Evolutionary conservation across 2,329 filamentous ascomycete genomes (phyloP).

Genomic region (Lachnellula willkommii): DNA sequence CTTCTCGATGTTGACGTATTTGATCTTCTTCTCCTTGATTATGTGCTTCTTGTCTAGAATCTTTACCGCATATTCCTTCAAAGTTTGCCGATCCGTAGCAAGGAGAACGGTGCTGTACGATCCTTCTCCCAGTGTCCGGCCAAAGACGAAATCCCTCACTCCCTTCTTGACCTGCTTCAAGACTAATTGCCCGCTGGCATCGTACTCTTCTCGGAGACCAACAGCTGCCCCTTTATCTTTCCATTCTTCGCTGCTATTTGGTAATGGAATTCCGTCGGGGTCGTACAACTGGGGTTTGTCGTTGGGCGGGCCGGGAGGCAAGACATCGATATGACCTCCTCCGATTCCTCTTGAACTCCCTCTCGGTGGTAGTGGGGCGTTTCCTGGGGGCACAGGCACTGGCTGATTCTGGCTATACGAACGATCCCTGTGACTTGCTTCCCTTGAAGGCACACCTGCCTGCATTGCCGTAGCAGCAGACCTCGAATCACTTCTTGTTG

Average conservation of each 20-base stretch:
- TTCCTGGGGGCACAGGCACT: slow-evolving; percentile 38
- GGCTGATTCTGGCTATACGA: slow-evolving; percentile 58
- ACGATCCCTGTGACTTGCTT: slow-evolving; percentile 63
- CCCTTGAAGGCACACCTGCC: slow-evolving; percentile 57
- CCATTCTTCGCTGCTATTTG: slow-evolving; percentile 80
- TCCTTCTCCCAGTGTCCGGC: slow-evolving; percentile 83
- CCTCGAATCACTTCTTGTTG: slow-evolving; percentile 58
- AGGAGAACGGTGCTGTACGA: slow-evolving; percentile 96
- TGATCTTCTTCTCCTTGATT: slow-evolving; percentile 99
- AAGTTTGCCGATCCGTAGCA: slow-evolving; percentile 85
- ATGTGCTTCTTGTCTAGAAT: slow-evolving; percentile 98
- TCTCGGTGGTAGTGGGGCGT: slow-evolving; percentile 65
- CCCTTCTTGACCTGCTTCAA: slow-evolving; percentile 90
- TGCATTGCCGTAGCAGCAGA: slow-evolving; percentile 54
- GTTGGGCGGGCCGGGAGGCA: slow-evolving; percentile 23
- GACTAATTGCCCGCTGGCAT: slow-evolving; percentile 76
- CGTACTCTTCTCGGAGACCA: slow-evolving; percentile 73
- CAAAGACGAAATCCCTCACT: slow-evolving; percentile 94
- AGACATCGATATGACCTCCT: slow-evolving; percentile 43
- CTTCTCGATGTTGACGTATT: slow-evolving; percentile 99
- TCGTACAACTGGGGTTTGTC: slow-evolving; percentile 42
- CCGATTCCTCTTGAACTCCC: slow-evolving; percentile 69
- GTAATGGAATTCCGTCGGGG: slow-evolving; percentile 50
- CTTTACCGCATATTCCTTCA: slow-evolving; percentile 97
- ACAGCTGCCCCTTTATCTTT: slow-evolving; percentile 91